phyloP scores from a whole-genome alignment of 2,329 filamentous ascomycete genomes.

The Fusarium torreyae region DNA sequence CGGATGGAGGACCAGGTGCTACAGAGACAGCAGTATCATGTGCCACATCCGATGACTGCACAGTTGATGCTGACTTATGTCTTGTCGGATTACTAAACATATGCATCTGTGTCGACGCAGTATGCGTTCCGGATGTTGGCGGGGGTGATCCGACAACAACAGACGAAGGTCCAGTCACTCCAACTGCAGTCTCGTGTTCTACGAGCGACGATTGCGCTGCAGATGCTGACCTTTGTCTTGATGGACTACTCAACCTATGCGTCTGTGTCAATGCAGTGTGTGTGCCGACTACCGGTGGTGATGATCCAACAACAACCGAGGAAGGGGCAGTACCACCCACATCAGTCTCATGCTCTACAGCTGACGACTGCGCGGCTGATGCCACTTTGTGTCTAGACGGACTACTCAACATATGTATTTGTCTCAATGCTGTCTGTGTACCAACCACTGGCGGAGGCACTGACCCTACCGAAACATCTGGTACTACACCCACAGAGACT shows the following conservation, averaged over 20 bases:
- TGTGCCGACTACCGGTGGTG: neutral
- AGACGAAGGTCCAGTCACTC: neutral
- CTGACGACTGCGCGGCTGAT: neutral
- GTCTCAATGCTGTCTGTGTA: neutral
- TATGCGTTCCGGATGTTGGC: neutral
- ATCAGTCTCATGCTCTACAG: neutral
- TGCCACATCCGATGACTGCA: neutral
- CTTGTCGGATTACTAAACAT: conserved; percentile 2
- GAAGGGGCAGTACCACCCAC: neutral
- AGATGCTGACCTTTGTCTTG: neutral
- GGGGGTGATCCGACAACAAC: neutral
- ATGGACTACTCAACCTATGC: conserved; percentile 6
- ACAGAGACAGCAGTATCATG: neutral
- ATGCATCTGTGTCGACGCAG: neutral
- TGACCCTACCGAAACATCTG: neutral
- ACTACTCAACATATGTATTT: conserved; percentile 1
- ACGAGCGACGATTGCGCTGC: neutral
- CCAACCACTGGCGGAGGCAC: neutral
- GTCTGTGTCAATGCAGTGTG: conserved; percentile 3
- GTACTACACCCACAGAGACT: neutral
- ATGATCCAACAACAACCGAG: neutral
- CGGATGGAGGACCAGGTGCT: no score
- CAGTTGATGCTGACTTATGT: neutral
- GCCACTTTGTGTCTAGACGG: conserved; percentile 1
- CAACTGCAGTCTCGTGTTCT: neutral